Base-by-base conservation (phyloP, 2,329 filamentous ascomycete genomes). In the Monosporascus cannonballus region DNA sequence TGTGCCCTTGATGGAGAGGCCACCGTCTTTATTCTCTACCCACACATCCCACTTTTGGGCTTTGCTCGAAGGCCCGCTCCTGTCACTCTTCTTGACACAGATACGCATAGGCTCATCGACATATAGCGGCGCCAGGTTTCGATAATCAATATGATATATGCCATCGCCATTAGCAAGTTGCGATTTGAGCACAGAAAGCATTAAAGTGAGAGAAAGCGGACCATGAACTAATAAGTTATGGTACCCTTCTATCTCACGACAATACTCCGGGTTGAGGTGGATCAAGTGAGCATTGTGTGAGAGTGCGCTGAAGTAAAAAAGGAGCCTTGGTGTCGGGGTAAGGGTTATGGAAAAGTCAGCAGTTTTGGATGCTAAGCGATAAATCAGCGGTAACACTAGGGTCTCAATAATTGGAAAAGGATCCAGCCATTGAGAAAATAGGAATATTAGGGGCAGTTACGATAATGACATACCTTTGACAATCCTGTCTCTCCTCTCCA, bases 271-370 rank as follows among this genome's bases (percentile, higher is more conserved):
- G 68, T 96, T 89, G 22, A 96, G 77, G 71, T 99, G 94, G 61
- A 99, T 96, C 17, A 80, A 77, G 70, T 99, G 94, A 1, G 90
- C 90, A 69, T 99, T 99, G 75, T 90, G 92, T 2, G 89, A 93
- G 36, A 99, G 80, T 0, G 91, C 91, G 20, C 88, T 94, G 75
- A 93, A 97, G 54, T 92, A 84, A 73, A 96, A 96, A 51, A 99
- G 83, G 4, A 96, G 80, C 4, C 80, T 75, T 3, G 81, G 76
- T 2, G 85, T 85, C 1, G 91, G 90, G 0, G 72, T 79, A 24
- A 96, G 71, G 0, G 73, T 72, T 60, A 87, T 65, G 22, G 65
- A 64, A 56, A 71, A 69, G 17, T 66, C 65, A 7, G 74, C 67
- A 0, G 62, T 41, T 50, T 68, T 63, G 27, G 68, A 67, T 49